These are phyloP conservation scores for Theileria parva DNA, from an alignment of 169 alveolate species.

Conservation along the genomic window DNA sequence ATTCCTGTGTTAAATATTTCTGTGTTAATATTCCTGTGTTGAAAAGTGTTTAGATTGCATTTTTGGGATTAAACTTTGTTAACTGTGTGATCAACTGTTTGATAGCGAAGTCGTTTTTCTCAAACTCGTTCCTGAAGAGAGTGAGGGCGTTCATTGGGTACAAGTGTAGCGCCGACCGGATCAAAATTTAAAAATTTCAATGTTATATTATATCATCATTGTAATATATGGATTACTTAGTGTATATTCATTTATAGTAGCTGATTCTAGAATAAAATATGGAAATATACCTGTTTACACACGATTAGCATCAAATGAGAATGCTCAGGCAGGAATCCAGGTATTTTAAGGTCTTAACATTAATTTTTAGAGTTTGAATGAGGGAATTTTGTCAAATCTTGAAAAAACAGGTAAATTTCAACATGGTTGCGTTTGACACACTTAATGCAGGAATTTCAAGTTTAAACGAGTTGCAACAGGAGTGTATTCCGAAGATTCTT, in stretches of 20 bases:
- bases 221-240: neutral
- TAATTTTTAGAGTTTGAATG: slow-evolving; percentile 4
- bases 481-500: slow-evolving; percentile 17
- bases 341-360: neutral
- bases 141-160: slow-evolving; percentile 64
- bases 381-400: neutral
- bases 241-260: neutral
- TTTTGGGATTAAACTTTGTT: slow-evolving; percentile 47
- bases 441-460: slow-evolving; percentile 2
- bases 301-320: neutral
- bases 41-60: slow-evolving; percentile 47
- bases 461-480: slow-evolving; percentile 27
- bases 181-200: slow-evolving; percentile 32
- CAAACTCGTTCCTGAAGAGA: slow-evolving; percentile 51
- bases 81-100: slow-evolving; percentile 55
- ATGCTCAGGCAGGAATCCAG: slow-evolving; percentile 2
- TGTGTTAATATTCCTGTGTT: slow-evolving; percentile 2
- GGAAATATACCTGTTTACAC: neutral
- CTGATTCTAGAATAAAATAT: neutral
- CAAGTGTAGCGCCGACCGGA: slow-evolving; percentile 72
- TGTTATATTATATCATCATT: neutral
- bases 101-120: slow-evolving; percentile 39
- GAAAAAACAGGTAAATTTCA: slow-evolving; percentile 12
- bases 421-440: neutral
- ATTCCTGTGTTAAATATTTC: no score